A percentile compares a stretch with the other conserved stretches of the same genome.
These are phyloP conservation scores for Claviceps arundinis DNA, from an alignment of 2,329 filamentous ascomycete genomes.

Conservation along the genomic window DNA sequence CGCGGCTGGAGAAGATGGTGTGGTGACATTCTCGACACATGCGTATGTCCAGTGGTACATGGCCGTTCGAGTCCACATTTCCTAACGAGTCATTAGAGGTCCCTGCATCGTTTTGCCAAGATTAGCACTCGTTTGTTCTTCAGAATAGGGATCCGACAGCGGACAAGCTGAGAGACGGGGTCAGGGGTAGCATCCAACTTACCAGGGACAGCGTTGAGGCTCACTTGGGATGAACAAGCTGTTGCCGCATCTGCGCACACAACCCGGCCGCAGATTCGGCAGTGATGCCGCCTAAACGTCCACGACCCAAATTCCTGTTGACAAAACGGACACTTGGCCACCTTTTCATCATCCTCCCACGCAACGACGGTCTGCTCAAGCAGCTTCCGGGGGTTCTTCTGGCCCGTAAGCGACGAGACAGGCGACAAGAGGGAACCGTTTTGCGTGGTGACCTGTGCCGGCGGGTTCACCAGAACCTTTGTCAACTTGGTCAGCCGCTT, in stretches of 20 bases:
- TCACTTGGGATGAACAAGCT: conserved; percentile 71
- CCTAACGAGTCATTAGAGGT: conserved; percentile 23
- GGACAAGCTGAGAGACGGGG: too few species aligned
- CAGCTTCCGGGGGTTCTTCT: conserved; percentile 62
- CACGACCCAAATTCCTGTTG: conserved; percentile 92
- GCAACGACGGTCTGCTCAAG: conserved; percentile 86
- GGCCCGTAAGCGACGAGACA: conserved; percentile 47
- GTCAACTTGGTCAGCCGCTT: conserved; percentile 87
- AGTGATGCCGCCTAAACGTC: conserved; percentile 88
- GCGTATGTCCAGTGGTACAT: conserved; percentile 65
- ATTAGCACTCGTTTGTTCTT: background rate
- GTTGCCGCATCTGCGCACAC: conserved; percentile 84
- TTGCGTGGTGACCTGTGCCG: conserved; percentile 45
- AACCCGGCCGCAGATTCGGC: conserved; percentile 81
- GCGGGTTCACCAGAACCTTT: conserved; percentile 63
- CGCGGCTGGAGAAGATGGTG: conserved; percentile 50
- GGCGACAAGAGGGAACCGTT: conserved; percentile 44
- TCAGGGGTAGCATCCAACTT: conserved; percentile 9
- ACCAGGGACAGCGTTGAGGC: conserved; percentile 56
- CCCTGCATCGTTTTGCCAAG: background rate
- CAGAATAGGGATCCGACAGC: background rate
- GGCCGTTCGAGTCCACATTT: conserved; percentile 25
- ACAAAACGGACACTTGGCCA: conserved; percentile 79
- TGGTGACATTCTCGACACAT: conserved; percentile 82
- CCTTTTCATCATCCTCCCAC: conserved; percentile 83